These are phyloP conservation scores for Mortierella polycephala DNA, from an alignment of 371 early-diverging fungal species.

Conservation along the genomic window DNA sequence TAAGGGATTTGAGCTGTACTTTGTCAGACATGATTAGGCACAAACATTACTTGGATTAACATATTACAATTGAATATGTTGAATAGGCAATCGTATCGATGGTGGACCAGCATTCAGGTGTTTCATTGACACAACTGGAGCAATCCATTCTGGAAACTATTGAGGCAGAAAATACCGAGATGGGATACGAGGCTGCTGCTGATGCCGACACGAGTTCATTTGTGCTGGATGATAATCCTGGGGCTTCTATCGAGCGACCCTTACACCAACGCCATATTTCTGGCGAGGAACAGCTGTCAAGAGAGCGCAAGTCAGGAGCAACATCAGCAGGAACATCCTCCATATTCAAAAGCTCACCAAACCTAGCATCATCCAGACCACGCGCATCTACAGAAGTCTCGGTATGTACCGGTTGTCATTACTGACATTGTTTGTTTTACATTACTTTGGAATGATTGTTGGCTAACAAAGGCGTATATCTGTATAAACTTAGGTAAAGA, in stretches of 20 bases:
- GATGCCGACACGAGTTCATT: slow-evolving; percentile 53
- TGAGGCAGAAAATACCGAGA: slow-evolving; percentile 35
- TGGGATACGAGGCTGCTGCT: slow-evolving; percentile 13
- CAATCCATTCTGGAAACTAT: slow-evolving; percentile 50
- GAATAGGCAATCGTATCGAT: slow-evolving; percentile 51
- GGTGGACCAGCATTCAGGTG: slow-evolving; percentile 54
- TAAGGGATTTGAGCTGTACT: neutral
- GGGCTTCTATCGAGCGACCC: neutral
- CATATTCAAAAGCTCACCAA: slow-evolving; percentile 8
- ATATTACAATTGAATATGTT: neutral
- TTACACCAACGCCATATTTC: slow-evolving; percentile 3
- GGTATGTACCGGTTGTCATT: neutral
- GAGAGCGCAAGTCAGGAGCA: slow-evolving; percentile 3
- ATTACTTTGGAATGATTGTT: neutral
- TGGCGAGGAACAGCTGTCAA: neutral
- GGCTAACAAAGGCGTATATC: neutral
- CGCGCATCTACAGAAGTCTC: slow-evolving; percentile 35
- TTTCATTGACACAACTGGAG: slow-evolving; percentile 34
- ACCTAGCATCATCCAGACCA: slow-evolving; percentile 16
- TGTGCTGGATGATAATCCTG: slow-evolving; percentile 36
- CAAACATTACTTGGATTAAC: neutral
- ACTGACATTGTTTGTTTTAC: neutral
- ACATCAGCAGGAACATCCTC: neutral
- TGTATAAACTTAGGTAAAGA: slow-evolving; percentile 12
- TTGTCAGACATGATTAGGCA: neutral